These are phyloP conservation scores for Beta corolliflora DNA, from an alignment of 179 eudicot genomes.

Conservation along the genomic window DNA sequence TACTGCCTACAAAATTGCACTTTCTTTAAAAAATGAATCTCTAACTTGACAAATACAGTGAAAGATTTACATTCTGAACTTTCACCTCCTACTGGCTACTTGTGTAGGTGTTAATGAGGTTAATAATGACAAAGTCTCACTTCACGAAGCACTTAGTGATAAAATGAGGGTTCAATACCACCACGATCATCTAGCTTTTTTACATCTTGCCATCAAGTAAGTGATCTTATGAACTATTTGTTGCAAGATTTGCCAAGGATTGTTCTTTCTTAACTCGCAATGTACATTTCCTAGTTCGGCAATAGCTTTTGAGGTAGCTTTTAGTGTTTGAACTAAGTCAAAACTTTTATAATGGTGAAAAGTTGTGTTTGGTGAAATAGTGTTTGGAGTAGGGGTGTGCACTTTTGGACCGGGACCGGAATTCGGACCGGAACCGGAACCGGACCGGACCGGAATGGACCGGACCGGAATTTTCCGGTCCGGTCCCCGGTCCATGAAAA, in stretches of 20 bases:
- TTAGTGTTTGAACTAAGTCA: too few species aligned
- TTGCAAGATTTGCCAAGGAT: neutral
- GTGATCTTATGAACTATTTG: neutral
- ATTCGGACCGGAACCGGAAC: too few species aligned
- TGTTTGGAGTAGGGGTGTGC: too few species aligned
- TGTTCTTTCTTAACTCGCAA: neutral
- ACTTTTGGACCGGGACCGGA: too few species aligned
- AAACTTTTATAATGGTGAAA: too few species aligned
- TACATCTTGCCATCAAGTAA: slow-evolving; percentile 34
- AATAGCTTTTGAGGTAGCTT: too few species aligned
- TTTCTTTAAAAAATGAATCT: neutral
- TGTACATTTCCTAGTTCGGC: too few species aligned
- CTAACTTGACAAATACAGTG: neutral
- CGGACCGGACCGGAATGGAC: too few species aligned
- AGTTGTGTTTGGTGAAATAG: too few species aligned
- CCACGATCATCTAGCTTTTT: slow-evolving; percentile 39
- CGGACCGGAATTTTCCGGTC: too few species aligned
- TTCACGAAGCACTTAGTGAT: slow-evolving; percentile 32
- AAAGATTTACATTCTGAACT: neutral
- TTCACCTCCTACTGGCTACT: neutral
- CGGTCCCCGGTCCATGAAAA: too few species aligned
- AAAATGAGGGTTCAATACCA: slow-evolving; percentile 29
- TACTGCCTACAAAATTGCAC: neutral
- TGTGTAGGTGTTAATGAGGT: slow-evolving; percentile 33
- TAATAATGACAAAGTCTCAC: slow-evolving; percentile 31